Base-by-base conservation (phyloP, 768 basidiomycete genomes). In the Sarcodon sp. region DNA sequence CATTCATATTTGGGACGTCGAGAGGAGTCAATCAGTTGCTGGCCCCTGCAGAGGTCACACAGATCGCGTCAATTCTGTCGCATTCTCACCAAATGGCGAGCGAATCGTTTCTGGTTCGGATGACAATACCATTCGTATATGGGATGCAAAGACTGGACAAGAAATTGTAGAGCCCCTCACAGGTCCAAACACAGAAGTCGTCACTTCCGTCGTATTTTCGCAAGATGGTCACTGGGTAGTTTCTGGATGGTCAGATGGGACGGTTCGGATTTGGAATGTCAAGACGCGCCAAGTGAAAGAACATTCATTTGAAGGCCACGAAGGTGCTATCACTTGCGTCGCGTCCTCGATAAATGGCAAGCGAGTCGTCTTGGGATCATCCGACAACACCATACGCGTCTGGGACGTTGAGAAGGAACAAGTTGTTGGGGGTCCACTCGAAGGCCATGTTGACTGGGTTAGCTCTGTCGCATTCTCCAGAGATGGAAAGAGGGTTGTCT, bases 401-500 rank as follows among this genome's bases (percentile, higher is more conserved):
- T 27, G 21, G 21, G 21, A 27, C 21, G 21, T 27, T 27, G 21
- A 27, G 21, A 27, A 27, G 21, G 21, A 27, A 27, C 21, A 27
- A 27, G 21, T 27, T 4, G 21, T 46, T n/a, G 44, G 33, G 9
- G 49, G 43, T 7, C 35, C 44, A 16, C 44, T 50, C 11, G 27
- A 12, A 11, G 49, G 44, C 16, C 34, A 46, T 35, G n/a, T n/a
- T 15, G 21, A 37, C 31, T 35, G 46, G 33, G 31, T 47, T 38
- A n/a, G 4, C 1, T 50, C 45, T 9, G 49, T 46, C 7, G 45
- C 45, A 15, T 35, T 50, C 35, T 46, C 49, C 3, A 21, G 44
- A 6, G 44, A 39, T 35, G 94, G 90, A 21, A 80, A 80, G 53
- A 72, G 68, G 54, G 83, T 84, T 10, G 91, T 92, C 35, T 91